Evolutionary conservation across 768 basidiomycete species (phyloP).

Genomic region (Panus rudis): DNA sequence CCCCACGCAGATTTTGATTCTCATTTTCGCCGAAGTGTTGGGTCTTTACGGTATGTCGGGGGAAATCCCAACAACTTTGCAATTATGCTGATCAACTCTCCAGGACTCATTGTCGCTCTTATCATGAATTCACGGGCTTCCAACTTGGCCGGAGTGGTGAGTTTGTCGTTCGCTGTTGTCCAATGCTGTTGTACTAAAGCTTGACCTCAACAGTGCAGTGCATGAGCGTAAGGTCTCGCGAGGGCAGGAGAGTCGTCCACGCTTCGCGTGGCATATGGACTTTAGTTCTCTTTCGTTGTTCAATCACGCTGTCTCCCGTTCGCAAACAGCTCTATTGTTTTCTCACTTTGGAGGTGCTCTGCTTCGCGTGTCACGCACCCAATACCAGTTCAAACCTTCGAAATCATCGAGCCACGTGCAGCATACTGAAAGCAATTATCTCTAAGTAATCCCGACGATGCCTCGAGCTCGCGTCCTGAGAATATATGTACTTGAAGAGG

Average conservation of each 20-base stretch:
- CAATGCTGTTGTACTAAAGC: neutral
- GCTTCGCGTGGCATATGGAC: constrained; percentile 2
- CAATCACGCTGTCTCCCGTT: constrained; percentile 3
- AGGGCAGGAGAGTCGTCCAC: neutral
- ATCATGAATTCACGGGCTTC: constrained; percentile 86
- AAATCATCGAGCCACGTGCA: constrained; percentile 3
- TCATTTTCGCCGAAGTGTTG: constrained; percentile 95
- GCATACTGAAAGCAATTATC: too few relatives aligned
- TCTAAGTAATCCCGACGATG: too few relatives aligned
- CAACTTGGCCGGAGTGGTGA: constrained; percentile 12
- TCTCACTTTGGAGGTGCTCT: too few relatives aligned
- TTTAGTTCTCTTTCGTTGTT: constrained; percentile 3
- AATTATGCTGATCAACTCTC: neutral
- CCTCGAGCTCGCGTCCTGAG: too few relatives aligned
- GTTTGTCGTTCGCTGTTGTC: neutral
- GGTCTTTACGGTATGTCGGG: constrained; percentile 66
- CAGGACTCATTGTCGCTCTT: constrained; percentile 85
- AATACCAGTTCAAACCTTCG: neutral
- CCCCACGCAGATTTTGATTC: constrained; percentile 73
- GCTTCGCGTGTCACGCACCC: neutral
- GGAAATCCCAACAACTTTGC: neutral
- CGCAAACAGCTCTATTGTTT: too few relatives aligned
- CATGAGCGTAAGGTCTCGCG: constrained; percentile 1
- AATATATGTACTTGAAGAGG: too few relatives aligned
- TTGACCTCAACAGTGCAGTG: constrained; percentile 10